Percentiles rank a stretch among this genome's conserved stretches.
phyloP scores from a whole-genome alignment of 805 yeast genomes.

The Starmerella floricola region DNA sequence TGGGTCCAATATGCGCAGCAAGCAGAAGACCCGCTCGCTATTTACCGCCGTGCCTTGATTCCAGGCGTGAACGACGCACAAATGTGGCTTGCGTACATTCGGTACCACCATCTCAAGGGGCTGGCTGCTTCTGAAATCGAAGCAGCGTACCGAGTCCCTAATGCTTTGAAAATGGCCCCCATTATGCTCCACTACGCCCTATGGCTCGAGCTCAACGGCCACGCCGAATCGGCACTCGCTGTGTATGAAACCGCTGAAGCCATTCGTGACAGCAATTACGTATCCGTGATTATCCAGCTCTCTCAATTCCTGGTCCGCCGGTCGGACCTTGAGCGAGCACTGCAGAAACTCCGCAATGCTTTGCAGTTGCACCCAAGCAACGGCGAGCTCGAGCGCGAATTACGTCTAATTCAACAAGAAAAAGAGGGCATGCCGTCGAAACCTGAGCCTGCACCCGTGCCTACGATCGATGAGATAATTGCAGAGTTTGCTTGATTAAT shows the following conservation, averaged over 20 bases:
- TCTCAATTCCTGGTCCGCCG: slow-evolving; percentile 8
- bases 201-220: slow-evolving; percentile 22
- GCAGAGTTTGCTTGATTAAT: too few species aligned
- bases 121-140: background rate
- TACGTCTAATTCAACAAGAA: too few species aligned
- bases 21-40: slow-evolving; percentile 29
- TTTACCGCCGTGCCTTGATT: slow-evolving; percentile 59
- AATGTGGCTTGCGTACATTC: slow-evolving; percentile 58
- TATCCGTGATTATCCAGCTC: slow-evolving; percentile 1
- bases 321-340: background rate
- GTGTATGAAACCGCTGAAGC: slow-evolving; percentile 15
- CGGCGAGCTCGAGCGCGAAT: background rate
- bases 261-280: background rate
- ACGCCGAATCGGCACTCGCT: slow-evolving; percentile 21
- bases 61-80: slow-evolving; percentile 42
- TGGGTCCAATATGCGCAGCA: slow-evolving; percentile 57
- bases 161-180: slow-evolving; percentile 15
- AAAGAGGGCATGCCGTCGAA: too few species aligned
- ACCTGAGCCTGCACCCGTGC: too few species aligned
- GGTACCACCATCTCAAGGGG: slow-evolving; percentile 36
- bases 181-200: slow-evolving; percentile 26
- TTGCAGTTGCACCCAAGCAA: background rate
- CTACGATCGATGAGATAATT: too few species aligned
- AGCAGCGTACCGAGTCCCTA: slow-evolving; percentile 24
- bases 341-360: background rate